Conservation (phyloP, 1,139 yeast genomes). For the Debaryomycetaceae sp. region DNA sequence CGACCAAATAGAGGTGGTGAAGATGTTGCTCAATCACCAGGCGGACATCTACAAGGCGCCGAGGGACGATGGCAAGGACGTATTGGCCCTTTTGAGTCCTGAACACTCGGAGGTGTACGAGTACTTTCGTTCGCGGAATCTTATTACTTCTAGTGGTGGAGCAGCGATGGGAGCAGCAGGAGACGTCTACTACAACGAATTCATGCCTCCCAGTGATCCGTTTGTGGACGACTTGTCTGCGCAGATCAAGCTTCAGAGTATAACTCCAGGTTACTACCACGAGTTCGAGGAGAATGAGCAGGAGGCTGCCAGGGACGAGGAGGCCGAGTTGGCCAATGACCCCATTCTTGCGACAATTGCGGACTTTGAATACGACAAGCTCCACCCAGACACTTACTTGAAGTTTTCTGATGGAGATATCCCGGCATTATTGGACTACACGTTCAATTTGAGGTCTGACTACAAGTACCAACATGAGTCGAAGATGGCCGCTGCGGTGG, state of each 20-base stretch:
- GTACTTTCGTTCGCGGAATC: constrained; percentile 38
- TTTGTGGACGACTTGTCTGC: constrained; percentile 39
- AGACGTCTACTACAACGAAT: constrained; percentile 14
- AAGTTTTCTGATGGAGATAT: constrained; percentile 68
- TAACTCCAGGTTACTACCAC: constrained; percentile 25
- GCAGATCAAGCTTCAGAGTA: constrained; percentile 51
- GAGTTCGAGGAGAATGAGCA: constrained; percentile 22
- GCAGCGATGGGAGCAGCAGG: constrained; percentile 13
- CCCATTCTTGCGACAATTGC: constrained; percentile 25
- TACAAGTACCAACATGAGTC: constrained; percentile 49
- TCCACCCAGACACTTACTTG: constrained; percentile 47
- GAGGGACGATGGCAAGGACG: constrained; percentile 27
- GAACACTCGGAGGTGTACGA: constrained; percentile 32
- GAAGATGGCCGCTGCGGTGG: constrained; percentile 62
- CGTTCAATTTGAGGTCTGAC: constrained; percentile 41
- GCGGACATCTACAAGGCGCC: constrained; percentile 42
- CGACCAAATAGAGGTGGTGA: constrained; percentile 33
- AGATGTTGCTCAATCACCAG: constrained; percentile 33
- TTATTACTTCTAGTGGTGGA: constrained; percentile 28
- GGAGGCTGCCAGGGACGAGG: constrained; percentile 27
- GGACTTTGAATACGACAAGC: constrained; percentile 46
- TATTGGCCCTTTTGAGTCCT: constrained; percentile 31
- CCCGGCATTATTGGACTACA: constrained; percentile 54
- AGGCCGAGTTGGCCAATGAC: constrained; percentile 27
- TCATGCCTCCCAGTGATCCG: constrained; percentile 23